These are phyloP conservation scores for Paecilomyces sp. DNA, from an alignment of 2,329 filamentous ascomycete species.

Conservation along the genomic window DNA sequence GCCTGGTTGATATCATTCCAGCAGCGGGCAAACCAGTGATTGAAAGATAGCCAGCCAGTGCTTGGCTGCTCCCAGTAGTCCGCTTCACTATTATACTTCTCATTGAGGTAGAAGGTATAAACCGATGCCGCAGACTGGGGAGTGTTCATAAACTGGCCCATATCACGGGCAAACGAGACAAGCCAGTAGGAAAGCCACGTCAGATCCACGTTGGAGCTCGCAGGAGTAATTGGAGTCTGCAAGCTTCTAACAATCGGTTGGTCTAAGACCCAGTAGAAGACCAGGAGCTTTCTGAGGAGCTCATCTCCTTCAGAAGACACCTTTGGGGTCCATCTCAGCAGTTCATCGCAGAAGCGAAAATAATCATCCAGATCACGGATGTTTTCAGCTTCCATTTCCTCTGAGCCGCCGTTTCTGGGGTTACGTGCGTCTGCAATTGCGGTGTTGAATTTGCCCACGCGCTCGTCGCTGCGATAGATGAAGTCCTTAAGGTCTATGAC, in stretches of 20 bases:
- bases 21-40: constrained; percentile 34
- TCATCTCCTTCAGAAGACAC: not conserved
- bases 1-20: constrained; percentile 19
- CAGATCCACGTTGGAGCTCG: constrained; percentile 18
- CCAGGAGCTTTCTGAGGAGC: not conserved
- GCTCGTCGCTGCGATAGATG: not conserved
- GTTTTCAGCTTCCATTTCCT: not conserved
- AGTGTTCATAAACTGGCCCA: constrained; percentile 30
- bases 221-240: constrained; percentile 23
- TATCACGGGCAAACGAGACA: constrained; percentile 27
- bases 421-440: not conserved
- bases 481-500: not conserved
- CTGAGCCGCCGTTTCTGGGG: not conserved
- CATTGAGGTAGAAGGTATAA: constrained; percentile 24
- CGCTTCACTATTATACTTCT: constrained; percentile 25
- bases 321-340: not conserved
- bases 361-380: not conserved
- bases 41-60: constrained; percentile 31
- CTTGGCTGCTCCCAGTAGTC: constrained; percentile 14
- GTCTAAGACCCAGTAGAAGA: constrained; percentile 37
- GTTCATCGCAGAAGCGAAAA: not conserved
- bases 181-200: constrained; percentile 33
- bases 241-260: constrained; percentile 21
- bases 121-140: constrained; percentile 22
- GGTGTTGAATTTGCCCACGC: not conserved